These are phyloP conservation scores for Chlamydomonas sp. DNA, from an alignment of 139 green algal species.

Conservation along the genomic window DNA sequence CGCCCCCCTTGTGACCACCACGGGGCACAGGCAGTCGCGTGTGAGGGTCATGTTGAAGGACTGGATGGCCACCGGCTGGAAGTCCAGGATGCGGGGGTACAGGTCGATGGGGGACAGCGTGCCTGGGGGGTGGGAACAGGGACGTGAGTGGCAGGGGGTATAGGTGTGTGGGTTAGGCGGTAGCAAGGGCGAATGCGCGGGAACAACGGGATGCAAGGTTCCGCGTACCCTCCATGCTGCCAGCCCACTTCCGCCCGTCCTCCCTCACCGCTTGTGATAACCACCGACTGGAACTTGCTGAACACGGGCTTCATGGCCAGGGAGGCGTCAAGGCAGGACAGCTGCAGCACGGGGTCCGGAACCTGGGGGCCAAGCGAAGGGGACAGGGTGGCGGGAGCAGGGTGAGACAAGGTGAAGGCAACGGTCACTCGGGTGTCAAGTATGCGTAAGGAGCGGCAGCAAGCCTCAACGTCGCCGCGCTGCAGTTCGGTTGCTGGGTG, in stretches of 20 bases:
- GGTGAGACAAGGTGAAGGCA: no score
- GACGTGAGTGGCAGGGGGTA: background rate
- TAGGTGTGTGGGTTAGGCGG: background rate
- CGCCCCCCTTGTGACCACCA: constrained; percentile 91
- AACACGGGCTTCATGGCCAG: constrained; percentile 96
- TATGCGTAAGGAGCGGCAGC: no score
- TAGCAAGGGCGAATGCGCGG: no score
- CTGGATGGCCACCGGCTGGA: constrained; percentile 90
- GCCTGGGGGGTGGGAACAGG: constrained; percentile 48
- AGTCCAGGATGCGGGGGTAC: constrained; percentile 97
- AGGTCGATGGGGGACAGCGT: constrained; percentile 97
- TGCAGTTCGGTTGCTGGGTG: no score
- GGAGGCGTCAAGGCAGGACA: constrained; percentile 95
- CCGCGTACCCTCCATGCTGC: no score
- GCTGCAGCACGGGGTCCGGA: constrained; percentile 94
- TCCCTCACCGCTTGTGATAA: constrained; percentile 88
- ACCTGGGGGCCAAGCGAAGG: constrained; percentile 48
- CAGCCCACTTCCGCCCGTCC: background rate
- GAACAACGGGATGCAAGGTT: no score
- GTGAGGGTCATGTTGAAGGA: constrained; percentile 96
- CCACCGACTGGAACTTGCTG: constrained; percentile 92
- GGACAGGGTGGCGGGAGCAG: no score
- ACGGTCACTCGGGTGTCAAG: no score
- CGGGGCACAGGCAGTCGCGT: constrained; percentile 95
- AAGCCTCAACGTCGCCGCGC: no score